Base-by-base conservation (phyloP, 2,329 filamentous ascomycete species). In the Emmonsiellopsis sp. region DNA sequence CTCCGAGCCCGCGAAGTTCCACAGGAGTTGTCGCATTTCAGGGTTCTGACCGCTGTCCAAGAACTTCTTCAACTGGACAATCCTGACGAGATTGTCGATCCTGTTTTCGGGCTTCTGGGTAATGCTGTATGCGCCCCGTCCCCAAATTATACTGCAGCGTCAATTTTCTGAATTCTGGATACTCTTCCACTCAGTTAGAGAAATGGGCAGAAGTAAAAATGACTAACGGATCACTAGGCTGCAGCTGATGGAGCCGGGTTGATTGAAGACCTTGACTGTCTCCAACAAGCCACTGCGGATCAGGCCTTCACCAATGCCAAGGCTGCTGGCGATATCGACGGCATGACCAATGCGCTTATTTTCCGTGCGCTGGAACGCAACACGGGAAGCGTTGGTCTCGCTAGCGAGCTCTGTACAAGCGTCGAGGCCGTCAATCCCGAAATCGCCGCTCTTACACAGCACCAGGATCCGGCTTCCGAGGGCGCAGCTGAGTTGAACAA, bases 381-480 rank as follows among this genome's bases (percentile, higher is more conserved):
- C 70, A 84, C 81, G 31, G 77, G 70, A 49, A 60, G 63, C 9
- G 81, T 85, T 56, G 82, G 82, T 49, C 67, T 74, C 44, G 76
- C 74, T n/a, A 82, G 78, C 46, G 78, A 75, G 34, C 67, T 77
- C 48, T 87, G 83, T 71, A 75, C 68, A 42, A 71, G 68, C 65
- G 81, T 76, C 58, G 45, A 68, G 42, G 80, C 83, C 13, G 72
- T 74, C 54, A 87, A 87, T 69, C 76, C 83, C 2, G 83, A 86
- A 70, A 84, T 87, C 61, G 78, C 75, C 32, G 81, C 81, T 43
- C 65, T 87, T 55, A 69, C 74, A 52, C 82, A 85, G 68, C 83
- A 86, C 68, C 83, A 87, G 69, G 84, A 87, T 64, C 82, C 84
- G 32, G 84, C 83, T 17, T 80, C 80, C 0, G 63, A 74, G 2